phyloP scores from a whole-genome alignment of 2,329 filamentous ascomycete genomes.

The Diaporthe aspalathi region DNA sequence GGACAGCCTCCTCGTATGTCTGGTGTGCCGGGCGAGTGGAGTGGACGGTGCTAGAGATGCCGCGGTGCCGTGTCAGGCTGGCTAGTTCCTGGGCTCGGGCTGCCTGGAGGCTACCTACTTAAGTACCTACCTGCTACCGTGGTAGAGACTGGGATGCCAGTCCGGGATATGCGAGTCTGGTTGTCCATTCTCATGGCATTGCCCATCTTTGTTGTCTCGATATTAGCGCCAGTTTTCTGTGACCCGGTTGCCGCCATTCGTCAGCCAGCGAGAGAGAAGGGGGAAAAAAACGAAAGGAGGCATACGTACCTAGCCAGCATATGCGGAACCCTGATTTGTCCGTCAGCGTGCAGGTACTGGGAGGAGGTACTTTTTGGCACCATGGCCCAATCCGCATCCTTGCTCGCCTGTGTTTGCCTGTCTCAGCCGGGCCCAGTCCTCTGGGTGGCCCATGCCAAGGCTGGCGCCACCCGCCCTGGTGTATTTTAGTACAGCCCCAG shows the following conservation, averaged over 20 bases:
- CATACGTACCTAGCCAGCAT: constrained; percentile 23
- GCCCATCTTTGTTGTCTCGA: constrained; percentile 10
- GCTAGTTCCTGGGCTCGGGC: constrained; percentile 11
- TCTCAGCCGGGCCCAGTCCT: constrained; percentile 39
- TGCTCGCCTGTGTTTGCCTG: background rate
- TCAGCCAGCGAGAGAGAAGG: background rate
- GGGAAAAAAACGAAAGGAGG: background rate
- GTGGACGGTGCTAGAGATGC: constrained; percentile 8
- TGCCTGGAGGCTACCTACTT: background rate
- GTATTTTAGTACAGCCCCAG: constrained; percentile 20
- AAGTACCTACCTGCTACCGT: too few relatives aligned
- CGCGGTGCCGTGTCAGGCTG: constrained; percentile 25
- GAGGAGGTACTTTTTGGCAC: constrained; percentile 20
- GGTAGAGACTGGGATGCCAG: background rate
- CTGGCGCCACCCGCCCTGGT: constrained; percentile 35
- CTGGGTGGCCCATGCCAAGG: constrained; percentile 34
- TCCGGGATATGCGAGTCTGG: background rate
- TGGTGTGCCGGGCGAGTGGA: background rate
- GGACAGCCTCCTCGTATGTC: background rate
- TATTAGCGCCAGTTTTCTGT: constrained; percentile 15
- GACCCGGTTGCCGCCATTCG: constrained; percentile 13
- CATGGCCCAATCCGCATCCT: constrained; percentile 11
- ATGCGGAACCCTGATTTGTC: constrained; percentile 12
- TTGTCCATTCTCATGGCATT: constrained; percentile 23
- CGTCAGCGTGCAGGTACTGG: background rate